A percentile compares a stretch with the other conserved stretches of the same genome.
These are phyloP conservation scores for Plasmodium adleri DNA, from an alignment of 169 alveolate genomes.

Conservation along the genomic window DNA sequence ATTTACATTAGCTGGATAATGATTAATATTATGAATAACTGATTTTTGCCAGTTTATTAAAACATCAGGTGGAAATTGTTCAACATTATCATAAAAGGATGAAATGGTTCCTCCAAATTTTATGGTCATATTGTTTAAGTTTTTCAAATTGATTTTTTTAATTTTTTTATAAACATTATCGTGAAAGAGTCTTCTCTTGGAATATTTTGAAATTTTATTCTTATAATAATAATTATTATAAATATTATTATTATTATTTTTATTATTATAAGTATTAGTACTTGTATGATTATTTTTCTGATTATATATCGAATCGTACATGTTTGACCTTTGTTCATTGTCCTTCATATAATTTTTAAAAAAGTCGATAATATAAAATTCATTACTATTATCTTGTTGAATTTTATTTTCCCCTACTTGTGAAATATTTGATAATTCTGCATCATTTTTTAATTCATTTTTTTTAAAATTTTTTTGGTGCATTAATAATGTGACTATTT, in stretches of 20 bases:
- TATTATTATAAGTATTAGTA: background rate
- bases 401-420: background rate
- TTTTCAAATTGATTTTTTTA: conserved; percentile 59
- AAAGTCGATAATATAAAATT: conserved; percentile 1
- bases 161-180: conserved; percentile 45
- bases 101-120: conserved; percentile 71
- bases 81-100: conserved; percentile 61
- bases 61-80: conserved; percentile 69
- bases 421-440: background rate
- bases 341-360: conserved; percentile 1
- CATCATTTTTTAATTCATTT: background rate
- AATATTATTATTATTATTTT: background rate
- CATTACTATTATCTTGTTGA: background rate
- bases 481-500: conserved; percentile 81
- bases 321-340: background rate
- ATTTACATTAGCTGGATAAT: conserved; percentile 74
- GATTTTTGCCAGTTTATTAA: conserved; percentile 59
- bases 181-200: background rate
- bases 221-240: background rate
- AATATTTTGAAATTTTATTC: background rate
- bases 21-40: conserved; percentile 39
- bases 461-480: conserved; percentile 23
- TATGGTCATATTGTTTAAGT: conserved; percentile 58
- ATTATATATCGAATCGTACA: background rate
- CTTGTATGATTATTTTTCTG: background rate